phyloP scores from a whole-genome alignment of 805 yeast species.

The Komagataella pastoris region DNA sequence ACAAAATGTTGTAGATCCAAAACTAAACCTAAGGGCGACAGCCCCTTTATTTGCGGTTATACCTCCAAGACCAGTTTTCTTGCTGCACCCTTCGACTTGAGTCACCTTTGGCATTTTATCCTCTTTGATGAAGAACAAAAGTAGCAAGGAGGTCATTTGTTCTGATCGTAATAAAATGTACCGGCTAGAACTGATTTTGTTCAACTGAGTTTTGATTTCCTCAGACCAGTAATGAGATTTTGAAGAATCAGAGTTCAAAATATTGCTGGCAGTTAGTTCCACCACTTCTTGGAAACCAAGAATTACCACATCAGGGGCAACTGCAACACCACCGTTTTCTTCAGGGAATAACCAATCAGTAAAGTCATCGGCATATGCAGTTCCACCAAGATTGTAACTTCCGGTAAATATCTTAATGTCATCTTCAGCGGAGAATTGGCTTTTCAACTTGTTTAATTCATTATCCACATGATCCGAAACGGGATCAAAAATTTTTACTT shows the following conservation, averaged over 20 bases:
- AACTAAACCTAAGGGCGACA: conserved; percentile 80
- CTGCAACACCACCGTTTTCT: conserved; percentile 31
- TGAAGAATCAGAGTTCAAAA: conserved; percentile 73
- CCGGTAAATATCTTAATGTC: conserved; percentile 63
- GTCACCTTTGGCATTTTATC: conserved; percentile 38
- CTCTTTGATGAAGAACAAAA: conserved; percentile 49
- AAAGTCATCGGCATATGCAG: conserved; percentile 39
- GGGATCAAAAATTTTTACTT: conserved; percentile 78
- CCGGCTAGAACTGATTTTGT: conserved; percentile 18
- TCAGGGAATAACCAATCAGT: conserved; percentile 73
- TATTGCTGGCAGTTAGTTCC: conserved; percentile 84
- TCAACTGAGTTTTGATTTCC: conserved; percentile 48
- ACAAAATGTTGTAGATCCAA: conserved; percentile 69
- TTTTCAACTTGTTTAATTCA: conserved; percentile 34
- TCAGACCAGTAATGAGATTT: conserved; percentile 72
- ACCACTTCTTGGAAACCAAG: conserved; percentile 91
- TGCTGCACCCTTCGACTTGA: conserved; percentile 86
- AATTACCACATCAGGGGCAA: conserved; percentile 68
- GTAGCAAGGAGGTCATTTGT: conserved; percentile 55
- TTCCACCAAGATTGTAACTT: conserved; percentile 81
- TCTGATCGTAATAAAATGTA: conserved; percentile 64
- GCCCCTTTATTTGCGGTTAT: conserved; percentile 97
- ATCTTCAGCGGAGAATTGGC: conserved; percentile 46
- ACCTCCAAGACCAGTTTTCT: conserved; percentile 93
- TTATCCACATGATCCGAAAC: conserved; percentile 71